Evolutionary conservation across 306 rosid species (phyloP), one percentile per base, ranked within the genome.

Genomic region (Malus sylvestris): DNA sequence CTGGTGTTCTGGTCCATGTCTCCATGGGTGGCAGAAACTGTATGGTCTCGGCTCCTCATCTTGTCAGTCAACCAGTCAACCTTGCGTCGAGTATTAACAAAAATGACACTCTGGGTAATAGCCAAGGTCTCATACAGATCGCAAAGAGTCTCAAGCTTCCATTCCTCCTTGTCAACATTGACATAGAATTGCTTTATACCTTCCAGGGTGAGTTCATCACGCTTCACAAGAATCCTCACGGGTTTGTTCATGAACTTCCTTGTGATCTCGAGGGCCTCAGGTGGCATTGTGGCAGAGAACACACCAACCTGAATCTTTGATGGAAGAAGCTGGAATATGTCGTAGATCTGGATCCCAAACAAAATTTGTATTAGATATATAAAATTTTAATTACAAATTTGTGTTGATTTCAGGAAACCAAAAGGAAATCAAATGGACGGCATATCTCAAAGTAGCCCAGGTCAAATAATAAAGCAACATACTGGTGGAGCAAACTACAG

Each of bases 1-100:
- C 96, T 84, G 62, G 91, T 91, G 67, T 91, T 91, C 85, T 91
- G 96, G 85, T 91, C 96, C 96, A 91, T 91, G 82, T 91, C 96
- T 82, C 96, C 96, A 61, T 91, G 96, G 71, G 96, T 91, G 63
- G 96, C 96, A 11, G 96, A 91, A 30, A 91, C 96, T 3, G 93
- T 91, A 59, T 91, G 96, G 84, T 91, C 96, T 22, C 96, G 83
- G 86, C 92, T 78, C 71, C 96, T 77, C 96, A 91, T 91, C 84
- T 89, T 91, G 87, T 91, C 93, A 8, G 93, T 91, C 70, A 91
- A 87, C 97, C 97, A 91, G 70, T 91, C 97, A 33, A 91, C 97
- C 88, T 91, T 91, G 86, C 97, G 91, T 70, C 97, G 84, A 70
- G 97, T 89, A 83, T 91, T 91, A 2, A 91, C 92, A 25, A 91